A percentile compares a stretch with the other conserved stretches of the same genome.
Evolutionary conservation across 768 basidiomycete genomes (phyloP).

Genomic region (Podaxis carcinomalis): DNA sequence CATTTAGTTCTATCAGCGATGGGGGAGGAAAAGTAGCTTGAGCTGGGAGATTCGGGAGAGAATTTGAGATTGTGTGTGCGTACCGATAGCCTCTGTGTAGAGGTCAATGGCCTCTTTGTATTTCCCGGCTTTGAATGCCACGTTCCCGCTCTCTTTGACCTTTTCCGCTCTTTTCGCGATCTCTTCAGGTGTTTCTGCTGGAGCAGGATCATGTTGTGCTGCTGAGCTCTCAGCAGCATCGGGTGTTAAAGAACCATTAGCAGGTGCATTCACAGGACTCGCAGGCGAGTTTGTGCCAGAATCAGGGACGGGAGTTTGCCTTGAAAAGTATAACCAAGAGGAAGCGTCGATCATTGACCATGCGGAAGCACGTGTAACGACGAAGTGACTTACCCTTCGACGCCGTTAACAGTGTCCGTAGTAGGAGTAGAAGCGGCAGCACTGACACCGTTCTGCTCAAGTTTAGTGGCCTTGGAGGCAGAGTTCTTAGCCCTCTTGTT

Average conservation of each 20-base stretch:
- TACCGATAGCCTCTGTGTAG: conserved; percentile 75
- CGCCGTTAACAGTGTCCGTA: not conserved
- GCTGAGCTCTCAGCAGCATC: not conserved
- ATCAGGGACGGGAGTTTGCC: not conserved
- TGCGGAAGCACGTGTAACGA: not conserved
- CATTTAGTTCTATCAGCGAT: conserved; percentile 44
- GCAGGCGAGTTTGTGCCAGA: not conserved
- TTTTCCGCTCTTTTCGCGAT: conserved; percentile 49
- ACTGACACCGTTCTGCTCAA: not conserved
- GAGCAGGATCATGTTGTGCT: not conserved
- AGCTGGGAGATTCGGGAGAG: no score
- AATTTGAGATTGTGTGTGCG: conserved; percentile 12
- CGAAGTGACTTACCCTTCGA: not conserved
- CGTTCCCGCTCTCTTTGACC: conserved; percentile 72
- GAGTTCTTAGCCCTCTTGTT: conserved; percentile 2
- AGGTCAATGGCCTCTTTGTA: conserved; percentile 68
- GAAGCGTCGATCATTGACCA: not conserved
- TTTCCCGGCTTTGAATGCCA: conserved; percentile 60
- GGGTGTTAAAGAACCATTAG: not conserved
- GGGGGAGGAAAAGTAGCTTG: not conserved
- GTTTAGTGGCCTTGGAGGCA: not conserved
- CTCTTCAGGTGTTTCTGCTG: conserved; percentile 26
- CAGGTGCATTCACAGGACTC: not conserved
- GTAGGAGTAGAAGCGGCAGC: not conserved
- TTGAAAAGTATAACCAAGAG: not conserved